Evolutionary conservation across 768 basidiomycete genomes (phyloP).

Genomic region (Pleurotus citrinopileatus): DNA sequence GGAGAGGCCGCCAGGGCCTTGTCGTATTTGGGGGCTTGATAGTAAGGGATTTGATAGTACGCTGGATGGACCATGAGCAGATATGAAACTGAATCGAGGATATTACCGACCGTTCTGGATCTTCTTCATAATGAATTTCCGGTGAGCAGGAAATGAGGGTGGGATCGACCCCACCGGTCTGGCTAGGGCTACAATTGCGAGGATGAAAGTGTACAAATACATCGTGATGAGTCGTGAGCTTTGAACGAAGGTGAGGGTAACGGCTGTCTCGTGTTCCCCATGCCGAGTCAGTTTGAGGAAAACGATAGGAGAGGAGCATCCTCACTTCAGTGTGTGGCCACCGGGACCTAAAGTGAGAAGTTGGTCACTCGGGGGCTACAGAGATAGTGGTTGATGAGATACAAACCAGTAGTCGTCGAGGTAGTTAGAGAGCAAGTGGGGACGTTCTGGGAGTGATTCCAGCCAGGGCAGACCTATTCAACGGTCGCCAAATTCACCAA

Average conservation of each 20-base stretch:
- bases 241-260: background rate
- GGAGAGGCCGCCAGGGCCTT: background rate
- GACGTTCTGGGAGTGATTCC: background rate
- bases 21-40: background rate
- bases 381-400: background rate
- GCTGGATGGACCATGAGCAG: background rate
- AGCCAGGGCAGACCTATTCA: background rate
- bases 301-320: background rate
- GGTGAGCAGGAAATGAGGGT: background rate
- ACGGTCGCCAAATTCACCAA: background rate
- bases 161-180: background rate
- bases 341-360: background rate
- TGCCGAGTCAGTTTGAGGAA: background rate
- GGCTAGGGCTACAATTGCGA: constrained; percentile 3
- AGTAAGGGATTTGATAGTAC: background rate
- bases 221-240: constrained; percentile 2
- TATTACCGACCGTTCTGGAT: background rate
- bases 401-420: background rate
- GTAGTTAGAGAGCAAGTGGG: background rate
- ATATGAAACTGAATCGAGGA: background rate
- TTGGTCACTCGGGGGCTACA: background rate
- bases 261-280: background rate
- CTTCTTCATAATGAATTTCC: background rate
- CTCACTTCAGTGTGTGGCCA: background rate
- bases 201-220: constrained; percentile 1